Percentiles rank a stretch among this genome's conserved stretches.
Evolutionary conservation across 2,329 filamentous ascomycete genomes (phyloP).

Genomic region (Metarhizium robertsii): DNA sequence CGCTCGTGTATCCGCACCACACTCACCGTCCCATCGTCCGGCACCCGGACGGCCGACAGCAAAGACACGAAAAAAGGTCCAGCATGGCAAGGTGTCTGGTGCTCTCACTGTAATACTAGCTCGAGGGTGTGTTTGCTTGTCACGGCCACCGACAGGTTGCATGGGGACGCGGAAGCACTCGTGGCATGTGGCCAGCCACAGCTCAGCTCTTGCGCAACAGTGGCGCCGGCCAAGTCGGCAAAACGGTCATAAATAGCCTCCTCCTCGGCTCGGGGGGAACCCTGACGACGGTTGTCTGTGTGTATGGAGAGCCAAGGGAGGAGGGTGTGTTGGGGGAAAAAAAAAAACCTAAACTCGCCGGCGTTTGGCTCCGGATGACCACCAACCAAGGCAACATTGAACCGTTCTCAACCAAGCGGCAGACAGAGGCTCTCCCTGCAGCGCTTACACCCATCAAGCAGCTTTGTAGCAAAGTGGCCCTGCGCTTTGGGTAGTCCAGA

Average conservation of each 20-base stretch:
- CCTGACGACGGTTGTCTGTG: too few relatives aligned
- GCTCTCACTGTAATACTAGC: not conserved
- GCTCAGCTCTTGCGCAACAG: not conserved
- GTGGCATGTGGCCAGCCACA: slow-evolving; percentile 3
- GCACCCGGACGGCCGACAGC: too few relatives aligned
- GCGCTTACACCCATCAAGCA: not conserved
- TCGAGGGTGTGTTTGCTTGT: not conserved
- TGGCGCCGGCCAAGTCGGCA: not conserved
- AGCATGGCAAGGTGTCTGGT: not conserved
- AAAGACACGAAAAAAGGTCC: too few relatives aligned
- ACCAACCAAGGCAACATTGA: too few relatives aligned
- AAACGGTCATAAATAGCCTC: not conserved
- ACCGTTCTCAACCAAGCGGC: too few relatives aligned
- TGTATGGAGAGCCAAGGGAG: too few relatives aligned
- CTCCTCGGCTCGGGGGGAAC: not conserved
- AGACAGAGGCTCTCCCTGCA: not conserved
- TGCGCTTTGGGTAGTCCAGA: not conserved
- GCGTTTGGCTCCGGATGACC: not conserved
- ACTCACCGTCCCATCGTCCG: too few relatives aligned
- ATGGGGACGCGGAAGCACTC: not conserved
- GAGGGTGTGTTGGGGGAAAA: too few relatives aligned
- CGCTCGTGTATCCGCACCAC: too few relatives aligned
- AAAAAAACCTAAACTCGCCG: not conserved
- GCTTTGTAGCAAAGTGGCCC: not conserved
- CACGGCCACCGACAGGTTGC: slow-evolving; percentile 4